Base-by-base conservation (phyloP, 179 eudicot species). In the Nepenthes alata region DNA sequence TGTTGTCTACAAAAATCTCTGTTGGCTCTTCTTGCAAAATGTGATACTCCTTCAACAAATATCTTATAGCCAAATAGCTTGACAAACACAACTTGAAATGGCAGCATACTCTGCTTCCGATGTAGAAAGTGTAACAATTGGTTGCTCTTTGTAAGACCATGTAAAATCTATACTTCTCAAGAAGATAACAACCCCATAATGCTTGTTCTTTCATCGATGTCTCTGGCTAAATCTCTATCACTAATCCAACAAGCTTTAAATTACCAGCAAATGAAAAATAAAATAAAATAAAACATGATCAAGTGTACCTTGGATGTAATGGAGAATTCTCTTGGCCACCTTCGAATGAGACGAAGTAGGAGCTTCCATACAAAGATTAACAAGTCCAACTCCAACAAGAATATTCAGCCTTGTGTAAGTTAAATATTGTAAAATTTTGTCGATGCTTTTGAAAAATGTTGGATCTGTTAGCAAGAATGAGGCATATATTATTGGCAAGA, bases 311-410 rank as follows among this genome's bases (percentile, higher is more conserved):
- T 37, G 35, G 2, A 57, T 0, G 44, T 57, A 57, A 10, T 12
- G 41, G 6, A 57, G n/a, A 57, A 57, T 57, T 57, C 60, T 57
- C 36, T 57, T 35, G 0, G 60, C 60, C 9, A 14, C 11, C 5
- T 3, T 10, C 2, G 36, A 11, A 57, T 57, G 60, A 1, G 15
- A 2, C 9, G 0, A 2, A 16, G 11, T 35, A 1, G 45, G 44
- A 4, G 12, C 3, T 3, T 35, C 6, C 57, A 25, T 54, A 14
- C 3, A 54, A 6, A 25, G 6, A 5, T 10, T 54, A 15, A 54
- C 37, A 1, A 54, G 1, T 5, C 57, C 35, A 54, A 54, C 57
- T 54, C 8, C 36, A 16, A 11, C 13, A 3, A 54, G 37, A n/a
- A 54, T 54, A 15, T 54, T 15, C 35, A 0, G 14, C 60, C 45